Evolutionary conservation across 306 rosid species (phyloP).

Genomic region (Ochetophila trinervis): DNA sequence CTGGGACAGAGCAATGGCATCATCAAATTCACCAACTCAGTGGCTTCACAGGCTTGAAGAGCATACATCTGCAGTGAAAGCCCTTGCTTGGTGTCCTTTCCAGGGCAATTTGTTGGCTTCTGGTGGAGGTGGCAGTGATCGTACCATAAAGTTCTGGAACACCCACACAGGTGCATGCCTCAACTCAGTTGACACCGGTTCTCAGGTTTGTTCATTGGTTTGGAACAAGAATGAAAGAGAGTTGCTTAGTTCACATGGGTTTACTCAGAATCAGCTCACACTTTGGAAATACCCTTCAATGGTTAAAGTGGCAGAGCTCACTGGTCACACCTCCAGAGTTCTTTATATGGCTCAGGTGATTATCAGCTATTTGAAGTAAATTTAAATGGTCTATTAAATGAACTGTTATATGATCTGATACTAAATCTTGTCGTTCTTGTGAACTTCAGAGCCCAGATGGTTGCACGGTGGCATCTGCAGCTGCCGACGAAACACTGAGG

Average conservation of each 20-base stretch:
- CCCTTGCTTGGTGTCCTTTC: slow-evolving; percentile 88
- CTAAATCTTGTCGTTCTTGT: background rate
- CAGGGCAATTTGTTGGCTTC: slow-evolving; percentile 63
- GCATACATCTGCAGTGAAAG: slow-evolving; percentile 70
- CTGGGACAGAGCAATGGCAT: slow-evolving; percentile 61
- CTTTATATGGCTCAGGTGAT: slow-evolving; percentile 56
- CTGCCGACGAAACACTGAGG: slow-evolving; percentile 43
- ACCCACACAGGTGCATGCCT: slow-evolving; percentile 76
- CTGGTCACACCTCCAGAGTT: slow-evolving; percentile 78
- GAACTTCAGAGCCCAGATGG: slow-evolving; percentile 49
- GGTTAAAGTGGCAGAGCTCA: slow-evolving; percentile 75
- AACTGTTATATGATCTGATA: too few relatives aligned
- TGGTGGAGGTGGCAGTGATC: slow-evolving; percentile 74
- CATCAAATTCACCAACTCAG: slow-evolving; percentile 52
- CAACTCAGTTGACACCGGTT: slow-evolving; percentile 69
- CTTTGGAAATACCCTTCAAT: slow-evolving; percentile 92
- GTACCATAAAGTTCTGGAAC: slow-evolving; percentile 73
- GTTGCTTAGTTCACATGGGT: slow-evolving; percentile 86
- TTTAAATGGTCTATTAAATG: too few relatives aligned
- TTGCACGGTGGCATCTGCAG: slow-evolving; percentile 50
- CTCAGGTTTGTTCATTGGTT: slow-evolving; percentile 66
- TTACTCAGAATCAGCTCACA: slow-evolving; percentile 64
- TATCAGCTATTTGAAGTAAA: background rate
- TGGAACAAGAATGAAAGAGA: slow-evolving; percentile 92
- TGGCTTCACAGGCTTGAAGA: slow-evolving; percentile 80